These are phyloP conservation scores for Rhododendron mucronatum DNA, from an alignment of 148 eudicot species.

Conservation along the genomic window DNA sequence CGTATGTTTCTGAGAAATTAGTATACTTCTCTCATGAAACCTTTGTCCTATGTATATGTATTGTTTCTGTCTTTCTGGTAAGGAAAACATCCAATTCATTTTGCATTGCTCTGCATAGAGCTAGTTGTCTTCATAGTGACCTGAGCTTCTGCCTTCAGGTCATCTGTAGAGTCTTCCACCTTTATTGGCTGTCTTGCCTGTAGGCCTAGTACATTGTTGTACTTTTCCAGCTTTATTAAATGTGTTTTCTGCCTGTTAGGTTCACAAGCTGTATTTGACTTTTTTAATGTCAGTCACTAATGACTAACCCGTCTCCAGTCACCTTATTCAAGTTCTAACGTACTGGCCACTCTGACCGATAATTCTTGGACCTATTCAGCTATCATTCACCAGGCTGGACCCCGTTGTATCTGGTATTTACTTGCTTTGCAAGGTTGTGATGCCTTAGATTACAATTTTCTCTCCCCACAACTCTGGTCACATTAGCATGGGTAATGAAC, in stretches of 20 bases:
- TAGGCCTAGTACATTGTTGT: background rate
- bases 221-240: background rate
- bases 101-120: background rate
- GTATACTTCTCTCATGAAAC: background rate
- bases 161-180: background rate
- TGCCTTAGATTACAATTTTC: background rate
- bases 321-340: background rate
- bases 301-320: background rate
- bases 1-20: background rate
- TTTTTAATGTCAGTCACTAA: background rate
- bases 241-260: background rate
- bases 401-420: background rate
- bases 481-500: background rate
- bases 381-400: background rate
- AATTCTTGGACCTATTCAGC: background rate
- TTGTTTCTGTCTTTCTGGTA: background rate
- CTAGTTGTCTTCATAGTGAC: background rate
- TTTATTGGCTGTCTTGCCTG: background rate
- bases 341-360: background rate
- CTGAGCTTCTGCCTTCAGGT: background rate
- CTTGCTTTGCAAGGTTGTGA: background rate
- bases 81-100: background rate
- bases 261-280: background rate
- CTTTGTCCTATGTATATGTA: too few species aligned
- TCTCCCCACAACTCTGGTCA: background rate